phyloP scores from a whole-genome alignment of 139 green algal species.

The Micromonas pusilla region DNA sequence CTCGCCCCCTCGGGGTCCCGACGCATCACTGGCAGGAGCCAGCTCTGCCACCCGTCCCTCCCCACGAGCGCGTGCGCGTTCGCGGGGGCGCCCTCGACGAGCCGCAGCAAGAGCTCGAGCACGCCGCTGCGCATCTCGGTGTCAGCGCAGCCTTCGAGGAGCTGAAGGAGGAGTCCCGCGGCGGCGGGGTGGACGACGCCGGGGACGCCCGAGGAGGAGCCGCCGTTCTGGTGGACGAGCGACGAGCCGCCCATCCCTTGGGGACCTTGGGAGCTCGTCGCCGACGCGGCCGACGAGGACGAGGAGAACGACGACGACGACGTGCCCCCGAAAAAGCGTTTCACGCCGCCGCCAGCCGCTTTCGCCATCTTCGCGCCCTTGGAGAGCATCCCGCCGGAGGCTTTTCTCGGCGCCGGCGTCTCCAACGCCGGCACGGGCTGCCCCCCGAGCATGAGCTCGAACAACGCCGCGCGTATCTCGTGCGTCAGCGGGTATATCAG shows the following conservation, averaged over 20 bases:
- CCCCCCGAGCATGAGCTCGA: conserved; percentile 12
- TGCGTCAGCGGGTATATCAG: conserved; percentile 3
- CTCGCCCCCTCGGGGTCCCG: background rate
- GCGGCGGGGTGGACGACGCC: conserved; percentile 14
- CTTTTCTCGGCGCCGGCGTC: background rate
- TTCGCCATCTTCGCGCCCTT: background rate
- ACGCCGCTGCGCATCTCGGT: conserved; percentile 3
- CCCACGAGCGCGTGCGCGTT: conserved; percentile 15
- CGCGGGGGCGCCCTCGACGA: conserved; percentile 7
- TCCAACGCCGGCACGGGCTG: background rate
- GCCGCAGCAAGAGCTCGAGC: background rate
- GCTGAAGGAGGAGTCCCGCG: conserved; percentile 14
- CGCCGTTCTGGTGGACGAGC: background rate
- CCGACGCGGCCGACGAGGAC: no score
- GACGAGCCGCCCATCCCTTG: no score
- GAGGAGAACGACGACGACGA: no score
- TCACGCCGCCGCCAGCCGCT: no score
- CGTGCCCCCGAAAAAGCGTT: no score
- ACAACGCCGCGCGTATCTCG: conserved; percentile 7
- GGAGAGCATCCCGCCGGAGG: background rate
- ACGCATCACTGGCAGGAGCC: conserved; percentile 3
- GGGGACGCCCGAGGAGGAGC: background rate
- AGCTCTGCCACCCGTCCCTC: conserved; percentile 1
- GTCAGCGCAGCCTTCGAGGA: background rate
- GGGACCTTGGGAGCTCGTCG: no score